Conservation (phyloP, 192 early-diverging fungal species). For the Coemansia aciculifera region DNA sequence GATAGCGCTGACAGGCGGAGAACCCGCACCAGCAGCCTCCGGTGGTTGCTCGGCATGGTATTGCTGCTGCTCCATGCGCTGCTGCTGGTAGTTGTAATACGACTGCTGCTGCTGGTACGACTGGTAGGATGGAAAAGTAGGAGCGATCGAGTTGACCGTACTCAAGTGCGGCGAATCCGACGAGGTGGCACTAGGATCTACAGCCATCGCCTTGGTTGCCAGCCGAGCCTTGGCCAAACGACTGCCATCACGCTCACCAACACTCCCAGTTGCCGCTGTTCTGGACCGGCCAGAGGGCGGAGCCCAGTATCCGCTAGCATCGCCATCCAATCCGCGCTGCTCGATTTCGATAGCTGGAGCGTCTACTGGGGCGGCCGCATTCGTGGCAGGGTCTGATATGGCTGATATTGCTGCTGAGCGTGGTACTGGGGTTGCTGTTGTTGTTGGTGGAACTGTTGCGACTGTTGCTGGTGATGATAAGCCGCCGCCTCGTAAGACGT, state of each 20-base stretch:
- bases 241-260: neutral
- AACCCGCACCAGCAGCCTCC: neutral
- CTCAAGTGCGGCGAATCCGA: constrained; percentile 13
- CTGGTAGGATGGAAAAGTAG: constrained; percentile 7
- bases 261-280: neutral
- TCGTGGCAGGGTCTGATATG: constrained; percentile 47
- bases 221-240: constrained; percentile 10
- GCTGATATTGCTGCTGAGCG: constrained; percentile 46
- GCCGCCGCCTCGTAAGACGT: constrained; percentile 34
- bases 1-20: constrained; percentile 14
- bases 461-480: constrained; percentile 38
- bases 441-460: constrained; percentile 22
- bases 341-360: neutral
- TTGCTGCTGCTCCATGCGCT: constrained; percentile 12
- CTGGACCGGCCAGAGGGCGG: constrained; percentile 9
- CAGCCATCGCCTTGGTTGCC: neutral
- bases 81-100: constrained; percentile 20
- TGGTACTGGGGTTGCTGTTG: constrained; percentile 23
- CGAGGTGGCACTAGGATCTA: neutral
- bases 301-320: neutral
- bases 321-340: constrained; percentile 1
- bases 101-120: constrained; percentile 18
- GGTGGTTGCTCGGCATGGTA: constrained; percentile 16
- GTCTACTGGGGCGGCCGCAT: constrained; percentile 49
- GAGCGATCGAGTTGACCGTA: neutral